These are phyloP conservation scores for Pleurotus tuber-regium DNA, from an alignment of 768 basidiomycete genomes.

Conservation along the genomic window DNA sequence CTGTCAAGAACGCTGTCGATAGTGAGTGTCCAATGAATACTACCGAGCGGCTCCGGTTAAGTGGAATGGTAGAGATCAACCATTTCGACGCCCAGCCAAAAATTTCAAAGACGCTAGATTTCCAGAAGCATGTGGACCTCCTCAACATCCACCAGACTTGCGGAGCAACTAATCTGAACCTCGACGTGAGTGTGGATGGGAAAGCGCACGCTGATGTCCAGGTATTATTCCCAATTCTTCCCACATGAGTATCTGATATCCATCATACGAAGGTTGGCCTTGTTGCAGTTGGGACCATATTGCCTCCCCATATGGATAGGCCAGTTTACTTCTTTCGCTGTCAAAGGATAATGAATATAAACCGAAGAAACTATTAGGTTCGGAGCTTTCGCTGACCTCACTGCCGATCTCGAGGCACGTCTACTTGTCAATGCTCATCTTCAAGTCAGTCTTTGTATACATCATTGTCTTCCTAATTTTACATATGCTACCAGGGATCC, in stretches of 20 bases:
- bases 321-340: neutral
- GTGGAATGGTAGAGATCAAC: neutral
- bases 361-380: neutral
- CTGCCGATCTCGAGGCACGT: constrained; percentile 1
- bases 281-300: neutral
- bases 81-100: neutral
- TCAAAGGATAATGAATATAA: neutral
- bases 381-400: constrained; percentile 1
- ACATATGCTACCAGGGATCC: neutral
- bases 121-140: constrained; percentile 1
- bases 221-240: neutral
- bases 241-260: neutral
- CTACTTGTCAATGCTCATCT: neutral
- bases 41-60: too few species aligned
- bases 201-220: constrained; percentile 2
- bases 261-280: neutral
- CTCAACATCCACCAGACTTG: constrained; percentile 2
- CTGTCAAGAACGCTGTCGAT: neutral
- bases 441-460: neutral
- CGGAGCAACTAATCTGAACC: neutral
- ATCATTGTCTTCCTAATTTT: too few species aligned
- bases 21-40: too few species aligned
- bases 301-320: neutral
- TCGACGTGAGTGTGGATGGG: neutral
- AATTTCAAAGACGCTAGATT: constrained; percentile 1